These are phyloP conservation scores for Phylloporus sp. DNA, from an alignment of 1,284 basidiomycete species.

Conservation along the genomic window DNA sequence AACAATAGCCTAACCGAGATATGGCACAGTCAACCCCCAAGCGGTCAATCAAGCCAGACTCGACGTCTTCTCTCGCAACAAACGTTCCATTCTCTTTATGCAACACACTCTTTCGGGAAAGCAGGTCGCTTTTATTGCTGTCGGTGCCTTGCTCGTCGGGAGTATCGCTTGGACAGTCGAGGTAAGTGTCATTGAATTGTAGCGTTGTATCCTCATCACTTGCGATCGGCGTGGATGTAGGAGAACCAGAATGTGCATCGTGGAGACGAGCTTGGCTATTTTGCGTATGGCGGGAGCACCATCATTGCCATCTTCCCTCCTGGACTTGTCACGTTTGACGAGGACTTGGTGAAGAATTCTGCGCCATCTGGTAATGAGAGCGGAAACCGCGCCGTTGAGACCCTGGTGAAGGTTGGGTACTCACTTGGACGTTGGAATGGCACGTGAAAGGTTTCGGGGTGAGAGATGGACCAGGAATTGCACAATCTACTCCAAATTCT, in stretches of 20 bases:
- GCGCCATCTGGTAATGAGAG: slow-evolving; percentile 20
- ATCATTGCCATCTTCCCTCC: slow-evolving; percentile 67
- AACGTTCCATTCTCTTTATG: slow-evolving; percentile 60
- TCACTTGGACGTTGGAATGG: slow-evolving; percentile 32
- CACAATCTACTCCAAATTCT: no score
- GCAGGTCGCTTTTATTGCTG: slow-evolving; percentile 60
- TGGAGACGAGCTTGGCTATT: slow-evolving; percentile 66
- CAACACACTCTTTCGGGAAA: slow-evolving; percentile 49
- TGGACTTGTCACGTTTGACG: slow-evolving; percentile 63
- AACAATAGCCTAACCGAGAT: slow-evolving; percentile 6
- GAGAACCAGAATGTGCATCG: slow-evolving; percentile 43
- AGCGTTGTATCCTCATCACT: slow-evolving; percentile 13
- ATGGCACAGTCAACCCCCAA: slow-evolving; percentile 73
- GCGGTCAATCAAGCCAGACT: slow-evolving; percentile 75
- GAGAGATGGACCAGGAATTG: no score
- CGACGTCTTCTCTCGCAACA: slow-evolving; percentile 78
- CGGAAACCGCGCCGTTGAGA: slow-evolving; percentile 52
- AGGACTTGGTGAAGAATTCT: slow-evolving; percentile 68
- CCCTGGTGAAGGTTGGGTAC: slow-evolving; percentile 61
- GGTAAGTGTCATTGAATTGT: slow-evolving; percentile 16
- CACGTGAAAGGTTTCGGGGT: slow-evolving; percentile 7
- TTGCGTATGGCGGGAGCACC: slow-evolving; percentile 76
- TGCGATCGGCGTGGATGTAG: slow-evolving; percentile 27
- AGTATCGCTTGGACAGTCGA: slow-evolving; percentile 54
- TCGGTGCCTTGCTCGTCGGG: slow-evolving; percentile 69